Percentiles rank a stretch among this genome's conserved stretches.
Conservation (phyloP, 345 rosid genomes). For the Citrus australasica region DNA sequence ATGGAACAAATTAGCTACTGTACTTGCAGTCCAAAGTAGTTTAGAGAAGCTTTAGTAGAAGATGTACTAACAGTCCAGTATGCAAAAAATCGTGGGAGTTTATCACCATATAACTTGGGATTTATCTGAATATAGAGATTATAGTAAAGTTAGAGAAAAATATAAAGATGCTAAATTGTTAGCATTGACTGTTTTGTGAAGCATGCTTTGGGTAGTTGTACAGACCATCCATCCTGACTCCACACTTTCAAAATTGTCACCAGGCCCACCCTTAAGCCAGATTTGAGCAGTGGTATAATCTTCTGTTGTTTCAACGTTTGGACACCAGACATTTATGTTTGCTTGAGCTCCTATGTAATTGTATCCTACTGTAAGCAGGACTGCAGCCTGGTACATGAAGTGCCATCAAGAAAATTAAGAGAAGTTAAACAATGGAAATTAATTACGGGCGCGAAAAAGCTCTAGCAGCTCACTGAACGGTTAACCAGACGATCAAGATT, state of each 20-base stretch:
- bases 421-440: background rate
- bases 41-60: background rate
- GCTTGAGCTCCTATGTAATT: slow-evolving; percentile 37
- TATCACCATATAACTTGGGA: slow-evolving; percentile 26
- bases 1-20: background rate
- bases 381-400: slow-evolving; percentile 25
- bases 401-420: background rate
- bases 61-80: slow-evolving; percentile 22
- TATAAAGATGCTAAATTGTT: background rate
- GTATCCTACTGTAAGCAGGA: slow-evolving; percentile 24
- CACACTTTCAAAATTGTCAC: slow-evolving; percentile 24
- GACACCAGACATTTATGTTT: slow-evolving; percentile 51
- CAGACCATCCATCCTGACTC: slow-evolving; percentile 60
- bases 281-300: slow-evolving; percentile 44
- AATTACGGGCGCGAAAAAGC: background rate
- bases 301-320: slow-evolving; percentile 15
- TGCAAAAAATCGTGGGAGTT: slow-evolving; percentile 16
- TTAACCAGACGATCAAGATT: background rate
- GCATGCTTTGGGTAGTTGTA: background rate
- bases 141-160: background rate
- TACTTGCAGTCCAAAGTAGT: no score
- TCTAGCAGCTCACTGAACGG: slow-evolving; percentile 34
- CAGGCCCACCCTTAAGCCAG: slow-evolving; percentile 37
- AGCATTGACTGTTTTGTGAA: background rate
- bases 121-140: slow-evolving; percentile 6